phyloP scores from a whole-genome alignment of 2,329 filamentous ascomycete species.

The Phialophora chinensis region DNA sequence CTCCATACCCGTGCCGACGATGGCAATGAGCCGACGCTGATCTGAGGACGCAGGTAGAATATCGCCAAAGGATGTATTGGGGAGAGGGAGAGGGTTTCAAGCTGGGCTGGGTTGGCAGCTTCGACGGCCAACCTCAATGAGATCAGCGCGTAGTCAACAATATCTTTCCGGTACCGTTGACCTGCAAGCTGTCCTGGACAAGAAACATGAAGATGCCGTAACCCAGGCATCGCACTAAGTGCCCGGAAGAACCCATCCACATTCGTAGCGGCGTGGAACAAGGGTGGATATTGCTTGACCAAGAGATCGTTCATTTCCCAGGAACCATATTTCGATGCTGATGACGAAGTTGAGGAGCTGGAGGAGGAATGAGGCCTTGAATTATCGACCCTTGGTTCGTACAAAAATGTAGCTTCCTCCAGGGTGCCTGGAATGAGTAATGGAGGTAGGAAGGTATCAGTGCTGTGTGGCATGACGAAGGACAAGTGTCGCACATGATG shows the following conservation, averaged over 20 bases:
- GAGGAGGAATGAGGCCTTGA: slow-evolving; percentile 64
- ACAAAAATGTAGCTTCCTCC: slow-evolving; percentile 78
- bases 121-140: slow-evolving; percentile 84
- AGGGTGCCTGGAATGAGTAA: slow-evolving; percentile 78
- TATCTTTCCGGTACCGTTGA: slow-evolving; percentile 74
- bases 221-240: slow-evolving; percentile 69
- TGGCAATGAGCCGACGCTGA: slow-evolving; percentile 76
- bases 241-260: slow-evolving; percentile 82
- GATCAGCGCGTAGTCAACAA: slow-evolving; percentile 87
- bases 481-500: slow-evolving; percentile 78
- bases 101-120: slow-evolving; percentile 67
- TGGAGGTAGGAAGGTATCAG: slow-evolving; percentile 83
- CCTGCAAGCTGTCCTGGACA: slow-evolving; percentile 74
- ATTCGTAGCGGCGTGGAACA: slow-evolving; percentile 90
- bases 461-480: slow-evolving; percentile 76
- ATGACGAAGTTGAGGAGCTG: slow-evolving; percentile 48
- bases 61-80: slow-evolving; percentile 77
- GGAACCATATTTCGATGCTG: slow-evolving; percentile 76
- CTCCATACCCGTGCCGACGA: slow-evolving; percentile 74
- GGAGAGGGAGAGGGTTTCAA: slow-evolving; percentile 73
- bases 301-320: slow-evolving; percentile 79
- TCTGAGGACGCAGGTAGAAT: slow-evolving; percentile 75
- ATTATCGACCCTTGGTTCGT: slow-evolving; percentile 71
- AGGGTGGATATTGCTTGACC: slow-evolving; percentile 82
- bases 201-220: slow-evolving; percentile 76